These are phyloP conservation scores for Gossypium trilobum DNA, from an alignment of 441 rosid species.

Conservation along the genomic window DNA sequence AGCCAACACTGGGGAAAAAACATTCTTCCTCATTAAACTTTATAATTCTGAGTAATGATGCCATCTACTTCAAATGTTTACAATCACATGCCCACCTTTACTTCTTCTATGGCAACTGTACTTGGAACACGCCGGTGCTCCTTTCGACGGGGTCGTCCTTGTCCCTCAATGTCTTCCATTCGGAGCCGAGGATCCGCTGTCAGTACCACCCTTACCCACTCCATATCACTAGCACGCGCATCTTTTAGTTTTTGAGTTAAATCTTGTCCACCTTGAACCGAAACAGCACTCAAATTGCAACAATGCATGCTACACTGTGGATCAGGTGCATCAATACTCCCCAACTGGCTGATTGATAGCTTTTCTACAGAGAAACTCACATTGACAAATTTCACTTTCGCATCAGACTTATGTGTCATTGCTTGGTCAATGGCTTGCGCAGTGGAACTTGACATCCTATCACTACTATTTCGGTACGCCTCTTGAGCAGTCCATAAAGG, in stretches of 20 bases:
- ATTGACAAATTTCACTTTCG: constrained; percentile 62
- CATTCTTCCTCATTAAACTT: background rate
- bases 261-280: constrained; percentile 13
- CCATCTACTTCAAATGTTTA: constrained; percentile 4
- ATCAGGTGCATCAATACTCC: constrained; percentile 20
- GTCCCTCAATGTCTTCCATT: constrained; percentile 68
- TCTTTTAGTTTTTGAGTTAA: constrained; percentile 20
- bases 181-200: constrained; percentile 65
- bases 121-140: constrained; percentile 99
- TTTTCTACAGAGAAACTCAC: constrained; percentile 60
- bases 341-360: constrained; percentile 25
- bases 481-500: constrained; percentile 97
- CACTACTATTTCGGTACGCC: constrained; percentile 88
- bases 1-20: background rate
- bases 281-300: constrained; percentile 15
- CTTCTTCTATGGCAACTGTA: constrained; percentile 96
- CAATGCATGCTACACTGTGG: constrained; percentile 12
- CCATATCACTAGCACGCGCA: constrained; percentile 44
- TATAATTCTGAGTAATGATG: background rate
- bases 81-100: constrained; percentile 52
- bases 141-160: constrained; percentile 54
- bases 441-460: constrained; percentile 86
- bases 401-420: constrained; percentile 74
- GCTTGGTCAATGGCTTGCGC: constrained; percentile 99
- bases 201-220: constrained; percentile 89